Evolutionary conservation across 2,329 filamentous ascomycete genomes (phyloP).

Genomic region (Verticillium alfalfae): DNA sequence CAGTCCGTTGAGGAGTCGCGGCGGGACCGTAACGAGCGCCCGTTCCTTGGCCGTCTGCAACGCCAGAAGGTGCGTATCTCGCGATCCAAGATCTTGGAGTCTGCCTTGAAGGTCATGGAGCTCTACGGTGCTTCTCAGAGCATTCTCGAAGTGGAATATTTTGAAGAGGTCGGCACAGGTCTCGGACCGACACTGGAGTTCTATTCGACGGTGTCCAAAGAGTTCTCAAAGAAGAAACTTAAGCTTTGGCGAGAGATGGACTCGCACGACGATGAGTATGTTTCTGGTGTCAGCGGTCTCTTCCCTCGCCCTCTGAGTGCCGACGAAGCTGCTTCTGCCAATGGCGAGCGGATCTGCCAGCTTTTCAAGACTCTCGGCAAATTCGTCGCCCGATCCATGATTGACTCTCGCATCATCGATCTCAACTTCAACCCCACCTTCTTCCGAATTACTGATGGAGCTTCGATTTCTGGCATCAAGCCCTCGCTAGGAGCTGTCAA

Average conservation of each 20-base stretch:
- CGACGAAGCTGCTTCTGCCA: slow-evolving; percentile 66
- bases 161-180: slow-evolving; percentile 95
- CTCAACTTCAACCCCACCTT: slow-evolving; percentile 96
- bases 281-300: slow-evolving; percentile 76
- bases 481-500: slow-evolving; percentile 88
- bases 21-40: slow-evolving; percentile 81
- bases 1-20: slow-evolving; percentile 77
- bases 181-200: slow-evolving; percentile 95
- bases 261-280: slow-evolving; percentile 70
- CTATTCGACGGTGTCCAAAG: slow-evolving; percentile 93
- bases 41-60: slow-evolving; percentile 85
- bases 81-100: slow-evolving; percentile 88
- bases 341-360: slow-evolving; percentile 81
- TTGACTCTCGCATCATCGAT: slow-evolving; percentile 96
- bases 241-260: slow-evolving; percentile 96
- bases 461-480: slow-evolving; percentile 54
- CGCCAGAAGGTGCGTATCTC: slow-evolving; percentile 98
- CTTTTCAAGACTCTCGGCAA: slow-evolving; percentile 93
- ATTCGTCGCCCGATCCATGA: slow-evolving; percentile 96
- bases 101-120: slow-evolving; percentile 97
- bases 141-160: slow-evolving; percentile 95
- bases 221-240: slow-evolving; percentile 95
- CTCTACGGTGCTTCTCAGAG: slow-evolving; percentile 95
- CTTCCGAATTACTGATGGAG: slow-evolving; percentile 82
- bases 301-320: slow-evolving; percentile 89